These are phyloP conservation scores for Trichocomaceae sp. DNA, from an alignment of 2,329 filamentous ascomycete species.

Conservation along the genomic window DNA sequence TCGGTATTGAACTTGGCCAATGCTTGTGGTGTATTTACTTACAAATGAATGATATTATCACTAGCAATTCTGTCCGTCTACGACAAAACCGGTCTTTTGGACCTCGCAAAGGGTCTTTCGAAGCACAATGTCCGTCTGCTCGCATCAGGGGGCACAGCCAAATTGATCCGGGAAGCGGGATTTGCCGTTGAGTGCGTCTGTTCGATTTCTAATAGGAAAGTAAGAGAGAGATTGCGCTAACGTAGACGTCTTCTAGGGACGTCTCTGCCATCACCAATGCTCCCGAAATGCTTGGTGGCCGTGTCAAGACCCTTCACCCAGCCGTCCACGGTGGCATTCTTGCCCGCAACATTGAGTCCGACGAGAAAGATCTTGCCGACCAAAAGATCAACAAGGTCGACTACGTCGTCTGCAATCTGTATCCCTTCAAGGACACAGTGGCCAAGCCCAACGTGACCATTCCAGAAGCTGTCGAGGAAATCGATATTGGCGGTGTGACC, in stretches of 20 bases:
- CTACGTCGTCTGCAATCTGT: slow-evolving; percentile 96
- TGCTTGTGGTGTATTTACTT: not conserved
- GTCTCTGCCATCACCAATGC: slow-evolving; percentile 95
- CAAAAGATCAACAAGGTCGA: slow-evolving; percentile 94
- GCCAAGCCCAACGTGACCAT: slow-evolving; percentile 96
- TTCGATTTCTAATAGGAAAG: not conserved
- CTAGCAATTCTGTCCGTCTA: slow-evolving; percentile 95
- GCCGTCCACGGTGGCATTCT: slow-evolving; percentile 81
- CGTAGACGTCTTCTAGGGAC: slow-evolving; percentile 54
- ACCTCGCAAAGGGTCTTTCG: slow-evolving; percentile 83
- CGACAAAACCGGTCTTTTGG: slow-evolving; percentile 93
- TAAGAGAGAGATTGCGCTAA: slow-evolving; percentile 1
- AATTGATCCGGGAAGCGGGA: slow-evolving; percentile 92
- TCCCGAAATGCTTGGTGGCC: slow-evolving; percentile 89
- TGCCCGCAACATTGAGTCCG: slow-evolving; percentile 85
- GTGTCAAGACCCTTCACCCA: slow-evolving; percentile 93
- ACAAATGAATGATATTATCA: not conserved
- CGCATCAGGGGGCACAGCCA: slow-evolving; percentile 89
- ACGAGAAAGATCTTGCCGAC: slow-evolving; percentile 93
- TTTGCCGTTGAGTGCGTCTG: slow-evolving; percentile 80
- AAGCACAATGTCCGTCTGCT: slow-evolving; percentile 87
- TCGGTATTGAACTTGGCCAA: not conserved
- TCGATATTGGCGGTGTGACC: slow-evolving; percentile 96
- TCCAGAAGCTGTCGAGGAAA: slow-evolving; percentile 94
- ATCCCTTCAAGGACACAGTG: slow-evolving; percentile 98